Percentiles rank a stretch among this genome's conserved stretches.
These are phyloP conservation scores for Saccharomyces hybrid DNA, from an alignment of 1,139 yeast species.

Conservation along the genomic window DNA sequence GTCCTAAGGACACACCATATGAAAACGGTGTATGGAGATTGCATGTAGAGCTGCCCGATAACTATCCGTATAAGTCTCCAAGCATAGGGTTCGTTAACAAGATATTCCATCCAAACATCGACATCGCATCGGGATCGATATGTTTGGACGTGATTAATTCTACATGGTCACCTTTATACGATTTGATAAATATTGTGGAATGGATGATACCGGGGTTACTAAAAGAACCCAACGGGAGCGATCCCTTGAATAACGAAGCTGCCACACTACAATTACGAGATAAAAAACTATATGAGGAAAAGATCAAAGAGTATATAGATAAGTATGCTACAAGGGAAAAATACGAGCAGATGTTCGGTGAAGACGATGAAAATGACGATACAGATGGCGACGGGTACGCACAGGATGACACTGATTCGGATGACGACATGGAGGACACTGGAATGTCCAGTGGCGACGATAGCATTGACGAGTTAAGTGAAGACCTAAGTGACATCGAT, in stretches of 20 bases:
- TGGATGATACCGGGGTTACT: conserved; percentile 87
- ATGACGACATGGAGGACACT: conserved; percentile 15
- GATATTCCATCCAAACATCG: conserved; percentile 91
- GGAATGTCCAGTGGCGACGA: conserved; percentile 21
- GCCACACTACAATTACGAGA: conserved; percentile 73
- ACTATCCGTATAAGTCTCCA: conserved; percentile 92
- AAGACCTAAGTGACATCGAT: conserved; percentile 39
- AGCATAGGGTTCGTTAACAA: conserved; percentile 90
- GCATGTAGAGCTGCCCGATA: conserved; percentile 91
- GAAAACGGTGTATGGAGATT: conserved; percentile 88
- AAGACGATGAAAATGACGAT: conserved; percentile 42
- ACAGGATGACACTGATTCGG: conserved; percentile 21
- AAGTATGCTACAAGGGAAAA: conserved; percentile 60
- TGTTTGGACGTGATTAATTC: conserved; percentile 95
- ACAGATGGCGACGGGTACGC: conserved; percentile 37
- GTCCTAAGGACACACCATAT: conserved; percentile 86
- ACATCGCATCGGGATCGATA: conserved; percentile 84
- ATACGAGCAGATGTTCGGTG: conserved; percentile 38
- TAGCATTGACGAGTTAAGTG: conserved; percentile 26
- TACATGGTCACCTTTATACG: conserved; percentile 98
- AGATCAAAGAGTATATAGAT: conserved; percentile 66
- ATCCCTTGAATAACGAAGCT: conserved; percentile 90
- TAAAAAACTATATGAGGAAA: conserved; percentile 56
- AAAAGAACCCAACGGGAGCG: conserved; percentile 89
- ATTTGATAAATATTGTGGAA: conserved; percentile 81